Evolutionary conservation across 1,139 yeast species (phyloP), one percentile per base, ranked within the genome.

Genomic region (Blastobotrys aristatus): DNA sequence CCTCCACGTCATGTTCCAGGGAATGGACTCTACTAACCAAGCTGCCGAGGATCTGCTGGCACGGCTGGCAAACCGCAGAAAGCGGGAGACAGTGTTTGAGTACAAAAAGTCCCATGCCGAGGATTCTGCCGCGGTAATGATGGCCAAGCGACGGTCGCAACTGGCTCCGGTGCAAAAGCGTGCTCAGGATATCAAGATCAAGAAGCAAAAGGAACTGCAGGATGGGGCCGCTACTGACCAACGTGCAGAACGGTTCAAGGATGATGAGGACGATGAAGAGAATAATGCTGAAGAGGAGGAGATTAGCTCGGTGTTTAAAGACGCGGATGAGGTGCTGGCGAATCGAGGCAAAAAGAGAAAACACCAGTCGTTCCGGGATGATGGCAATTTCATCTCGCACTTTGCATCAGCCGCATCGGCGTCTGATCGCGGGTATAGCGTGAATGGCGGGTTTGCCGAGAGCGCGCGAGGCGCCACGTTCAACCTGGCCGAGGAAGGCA

Each of bases 61-160:
- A 11, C 80, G 80, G 57, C 72, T 94, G 51, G 77, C 78, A 47
- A 77, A 86, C 57, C 74, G 96, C 60, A 65, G 74, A 46, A 53
- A 42, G 22, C 59, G 86, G 60, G 97, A 92, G 63, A 94, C 98
- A 0, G 97, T 94, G 7, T 94, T 94, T 65, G 99, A 94, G 65
- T 84, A 88, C 66, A 63, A 68, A 40, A 70, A 67, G 49, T 60
- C 62, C 11, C 53, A 55, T 14, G 51, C 53, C 14, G 56, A 49
- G 46, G 90, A 84, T 54, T 85, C 85, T 55, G 81, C 89, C 61
- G 85, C 87, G 33, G 83, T 82, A 46, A 74, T 92, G 60, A 92
- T 94, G 98, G 76, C 82, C 55, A 80, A 79, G 53, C 76, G 98
- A 71, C 76, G 98, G 65, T 74, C 74, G 53, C 97, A 90, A 63